A percentile compares a stretch with the other conserved stretches of the same genome.
These are phyloP conservation scores for Diplodia intermedia DNA, from an alignment of 2,329 filamentous ascomycete species.

Conservation along the genomic window DNA sequence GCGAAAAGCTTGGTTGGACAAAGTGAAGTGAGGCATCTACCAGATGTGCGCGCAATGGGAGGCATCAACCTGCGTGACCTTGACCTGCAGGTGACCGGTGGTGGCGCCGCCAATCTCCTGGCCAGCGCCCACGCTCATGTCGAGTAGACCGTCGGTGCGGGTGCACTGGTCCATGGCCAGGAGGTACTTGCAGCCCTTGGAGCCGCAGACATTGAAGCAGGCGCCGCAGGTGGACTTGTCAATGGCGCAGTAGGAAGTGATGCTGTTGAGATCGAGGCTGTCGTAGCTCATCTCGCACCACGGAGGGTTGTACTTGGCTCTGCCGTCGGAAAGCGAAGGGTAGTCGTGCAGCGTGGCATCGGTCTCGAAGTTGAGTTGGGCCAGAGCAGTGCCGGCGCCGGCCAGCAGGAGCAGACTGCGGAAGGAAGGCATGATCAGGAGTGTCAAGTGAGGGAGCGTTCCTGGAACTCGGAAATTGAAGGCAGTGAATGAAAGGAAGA, in stretches of 20 bases:
- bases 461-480: not conserved
- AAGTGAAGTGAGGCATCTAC: not conserved
- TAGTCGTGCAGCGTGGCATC: constrained; percentile 33
- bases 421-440: not conserved
- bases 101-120: constrained; percentile 23
- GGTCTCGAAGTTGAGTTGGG: constrained; percentile 20
- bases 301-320: constrained; percentile 25
- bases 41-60: constrained; percentile 26
- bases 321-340: not conserved
- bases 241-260: constrained; percentile 28
- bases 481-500: not conserved
- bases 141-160: constrained; percentile 21
- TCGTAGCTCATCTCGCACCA: constrained; percentile 28
- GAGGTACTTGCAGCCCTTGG: constrained; percentile 96
- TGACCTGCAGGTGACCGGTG: constrained; percentile 24
- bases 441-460: not conserved
- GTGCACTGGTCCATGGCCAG: constrained; percentile 78
- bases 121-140: constrained; percentile 27
- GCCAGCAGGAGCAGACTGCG: constrained; percentile 4
- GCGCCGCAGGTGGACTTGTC: constrained; percentile 56
- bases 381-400: constrained; percentile 8
- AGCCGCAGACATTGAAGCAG: constrained; percentile 80
- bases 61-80: constrained; percentile 18
- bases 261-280: constrained; percentile 21
- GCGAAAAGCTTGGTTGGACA: not conserved